A percentile compares a stretch with the other conserved stretches of the same genome.
Evolutionary conservation across 495 filamentous ascomycete species (phyloP).

Genomic region (Penicillium manginii): DNA sequence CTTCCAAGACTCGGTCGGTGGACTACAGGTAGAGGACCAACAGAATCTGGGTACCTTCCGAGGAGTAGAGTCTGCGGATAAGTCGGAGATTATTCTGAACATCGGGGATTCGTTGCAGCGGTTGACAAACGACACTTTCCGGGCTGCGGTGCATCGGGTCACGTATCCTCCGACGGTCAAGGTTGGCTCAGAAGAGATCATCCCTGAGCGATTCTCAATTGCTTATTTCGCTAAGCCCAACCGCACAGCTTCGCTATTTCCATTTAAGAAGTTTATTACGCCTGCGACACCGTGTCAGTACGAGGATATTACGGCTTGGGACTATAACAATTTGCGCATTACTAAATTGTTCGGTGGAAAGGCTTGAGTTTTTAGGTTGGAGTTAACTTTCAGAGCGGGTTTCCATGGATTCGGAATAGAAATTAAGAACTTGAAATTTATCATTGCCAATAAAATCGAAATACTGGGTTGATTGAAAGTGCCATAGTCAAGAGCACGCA

Average conservation of each 20-base stretch:
- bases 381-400: background rate
- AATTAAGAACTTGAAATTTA: too few relatives aligned
- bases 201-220: constrained; percentile 36
- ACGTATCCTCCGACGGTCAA: constrained; percentile 29
- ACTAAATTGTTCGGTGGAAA: constrained; percentile 15
- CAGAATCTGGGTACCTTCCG: constrained; percentile 38
- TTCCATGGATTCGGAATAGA: too few relatives aligned
- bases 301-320: constrained; percentile 37
- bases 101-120: constrained; percentile 67
- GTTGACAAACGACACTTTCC: constrained; percentile 58
- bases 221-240: constrained; percentile 41
- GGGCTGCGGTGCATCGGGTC: constrained; percentile 38
- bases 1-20: constrained; percentile 51
- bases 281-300: constrained; percentile 26
- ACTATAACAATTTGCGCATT: constrained; percentile 35
- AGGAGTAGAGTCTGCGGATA: constrained; percentile 47
- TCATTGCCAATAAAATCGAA: too few relatives aligned
- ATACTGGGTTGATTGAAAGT: too few relatives aligned
- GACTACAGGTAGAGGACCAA: constrained; percentile 49
- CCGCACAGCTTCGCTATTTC: constrained; percentile 26
- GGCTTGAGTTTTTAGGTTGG: background rate
- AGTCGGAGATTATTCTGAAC: constrained; percentile 64
- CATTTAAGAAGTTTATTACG: constrained; percentile 23
- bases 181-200: constrained; percentile 19
- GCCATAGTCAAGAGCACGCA: too few relatives aligned